Evolutionary conservation across 768 basidiomycete species (phyloP), one percentile per base, ranked within the genome.

Genomic region (Nidularia sp.): DNA sequence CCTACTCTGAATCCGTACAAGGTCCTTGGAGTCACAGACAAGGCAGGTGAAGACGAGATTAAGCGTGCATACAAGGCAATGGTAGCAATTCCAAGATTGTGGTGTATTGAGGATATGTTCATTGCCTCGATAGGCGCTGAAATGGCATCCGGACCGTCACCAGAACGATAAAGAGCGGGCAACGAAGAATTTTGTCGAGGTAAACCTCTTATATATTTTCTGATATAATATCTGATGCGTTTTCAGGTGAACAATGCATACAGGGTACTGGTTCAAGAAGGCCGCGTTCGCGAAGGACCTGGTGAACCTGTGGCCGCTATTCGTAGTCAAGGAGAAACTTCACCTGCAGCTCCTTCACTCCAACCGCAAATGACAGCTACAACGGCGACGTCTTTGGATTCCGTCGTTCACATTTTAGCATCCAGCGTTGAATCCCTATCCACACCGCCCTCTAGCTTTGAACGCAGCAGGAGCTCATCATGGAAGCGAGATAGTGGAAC

Each of bases 11-110:
- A 62, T 41, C 66, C 66, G 50, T 71, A 75, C 55, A 69, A 73
- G 50, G 67, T 77, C 52, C 69, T 84, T 46, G 80, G 75, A 52
- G 64, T 84, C 57, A 63, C 60, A 34, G 62, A 64, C 47, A 68
- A 73, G 54, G 78, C 81, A 31, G 76, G 68, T 49, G 66, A 75
- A 53, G 77, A 80, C 45, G 77, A 76, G 45, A 77, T 85, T 65
- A 79, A 74, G 64, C 67, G 72, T 48, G 83, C 84, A 10, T 87
- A 87, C 68, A 84, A 79, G 68, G 78, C 73, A 63, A 70, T 81
- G 69, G 85, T 85, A 69, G 59, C n/a, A 41, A 15, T 36, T 45
- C 45, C 18, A 8, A n/a, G 7, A 18, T 10, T 44, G 10, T 51
- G 7, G 22, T 9, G 13, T 8, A 29, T 49, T 55, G 54, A 52